Base-by-base conservation (phyloP, 306 rosid species). In the Myrica gale region DNA sequence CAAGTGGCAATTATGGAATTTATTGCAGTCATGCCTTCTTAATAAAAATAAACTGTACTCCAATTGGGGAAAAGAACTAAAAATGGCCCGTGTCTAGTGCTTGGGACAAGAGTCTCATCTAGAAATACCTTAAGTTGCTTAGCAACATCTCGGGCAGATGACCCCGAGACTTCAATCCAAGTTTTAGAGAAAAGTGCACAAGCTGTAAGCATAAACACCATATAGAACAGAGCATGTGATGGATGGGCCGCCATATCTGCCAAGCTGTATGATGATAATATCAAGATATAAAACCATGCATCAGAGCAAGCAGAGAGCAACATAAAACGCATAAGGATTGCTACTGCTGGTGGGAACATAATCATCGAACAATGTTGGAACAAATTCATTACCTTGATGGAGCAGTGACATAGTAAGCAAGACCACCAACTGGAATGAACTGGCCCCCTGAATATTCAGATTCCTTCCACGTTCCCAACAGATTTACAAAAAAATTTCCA, bases 221-320 rank as follows among this genome's bases (percentile, higher is more conserved):
- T 69, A 68, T 79, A 79, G 74, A 79, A 79, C 39, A 79, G 73
- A 46, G 82, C 82, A 66, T 79, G 82, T 74, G 73, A 79, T 21
- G 82, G 82, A 66, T 79, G 67, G 78, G 82, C 83, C 9, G 83
- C 83, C 83, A 79, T 79, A 68, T 79, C 83, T 23, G 83, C 83
- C 47, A 79, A 68, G 74, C 83, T 79, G 78, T 43, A 66, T 1
- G 17, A 66, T 41, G 48, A 41, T 6, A 41, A 17, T 12, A 12
- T 17, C 20, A 2, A 39, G 44, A 62, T 12, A 45, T 43, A 21
- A 74, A 11, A 43, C 32, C 0, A 5, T 0, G 41, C 4, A 43
- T 47, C 48, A 65, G 26, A 60, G 62, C 13, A 19, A 60, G 6
- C 0, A 12, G 17, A 20, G 75, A 17, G 17, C n/a, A 23, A 44